These are phyloP conservation scores for Leishmania braziliensis DNA, from an alignment of 208 protist genomes.

Conservation along the genomic window DNA sequence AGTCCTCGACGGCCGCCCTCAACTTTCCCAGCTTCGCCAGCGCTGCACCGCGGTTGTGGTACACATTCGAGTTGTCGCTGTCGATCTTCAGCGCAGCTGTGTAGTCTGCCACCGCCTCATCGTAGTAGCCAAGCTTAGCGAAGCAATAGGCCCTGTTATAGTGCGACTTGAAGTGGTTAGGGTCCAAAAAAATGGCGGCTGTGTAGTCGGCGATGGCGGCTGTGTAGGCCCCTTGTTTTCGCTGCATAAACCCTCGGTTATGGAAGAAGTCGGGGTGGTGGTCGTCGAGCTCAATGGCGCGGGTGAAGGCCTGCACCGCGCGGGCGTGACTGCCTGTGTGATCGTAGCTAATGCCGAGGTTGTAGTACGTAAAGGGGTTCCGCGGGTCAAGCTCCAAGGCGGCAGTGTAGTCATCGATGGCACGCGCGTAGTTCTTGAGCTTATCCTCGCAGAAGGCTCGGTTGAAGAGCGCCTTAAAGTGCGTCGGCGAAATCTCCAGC, in stretches of 20 bases:
- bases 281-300: constrained; percentile 69
- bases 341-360: constrained; percentile 87
- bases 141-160: constrained; percentile 94
- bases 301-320: constrained; percentile 69
- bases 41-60: constrained; percentile 85
- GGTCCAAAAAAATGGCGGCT: constrained; percentile 62
- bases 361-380: constrained; percentile 91
- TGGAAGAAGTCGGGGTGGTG: constrained; percentile 79
- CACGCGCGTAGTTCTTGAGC: constrained; percentile 56
- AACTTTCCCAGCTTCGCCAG: constrained; percentile 68
- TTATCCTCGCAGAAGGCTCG: constrained; percentile 83
- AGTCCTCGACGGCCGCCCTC: constrained; percentile 79
- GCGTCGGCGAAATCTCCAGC: constrained; percentile 61
- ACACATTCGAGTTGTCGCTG: constrained; percentile 67
- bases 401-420: constrained; percentile 77
- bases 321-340: constrained; percentile 49
- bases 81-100: constrained; percentile 74
- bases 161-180: constrained; percentile 90
- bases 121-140: constrained; percentile 72
- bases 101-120: constrained; percentile 77
- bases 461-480: constrained; percentile 93
- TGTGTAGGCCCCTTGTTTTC: constrained; percentile 63
- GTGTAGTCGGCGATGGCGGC: constrained; percentile 87
- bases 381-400: constrained; percentile 68
- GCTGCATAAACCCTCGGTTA: constrained; percentile 79